Base-by-base conservation (phyloP, 148 eudicot species). In the Linanthus parryae region DNA sequence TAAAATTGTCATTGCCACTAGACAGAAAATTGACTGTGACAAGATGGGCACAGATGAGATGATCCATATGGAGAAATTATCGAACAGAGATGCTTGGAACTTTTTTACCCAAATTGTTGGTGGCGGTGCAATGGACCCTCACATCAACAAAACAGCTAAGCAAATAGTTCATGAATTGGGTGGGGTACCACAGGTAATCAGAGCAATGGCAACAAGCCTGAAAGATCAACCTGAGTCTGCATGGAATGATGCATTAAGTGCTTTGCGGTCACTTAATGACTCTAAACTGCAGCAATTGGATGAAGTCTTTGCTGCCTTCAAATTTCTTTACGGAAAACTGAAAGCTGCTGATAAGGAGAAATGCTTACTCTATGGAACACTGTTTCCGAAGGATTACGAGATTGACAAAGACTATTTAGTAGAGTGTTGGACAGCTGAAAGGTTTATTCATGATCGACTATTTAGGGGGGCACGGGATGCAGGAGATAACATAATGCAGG, bases 361-460 rank as follows among this genome's bases (percentile, higher is more conserved):
- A 17, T 59, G 72, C 51, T 54, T 66, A 46, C 14, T 59, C 0
- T 66, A 66, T 18, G 59, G 54, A 15, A 58, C 71, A 52, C 52
- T 58, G 18, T 67, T 67, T 48, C 72, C 66, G 0, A 54, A 61
- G 12, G 72, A 67, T 25, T 47, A 60, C 59, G 61, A 67, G 45
- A 54, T 67, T 41, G 54, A 54, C 29, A 49, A 25, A 21, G 65
- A 67, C 42, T 61, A 67, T 34, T 48, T 67, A 41, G 41, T 67
- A 0, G 72, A 67, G 44, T 60, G 66, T 34, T 67, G 72, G 72
- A 60, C 31, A 59, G 61, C 65, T 31, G 72, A 67, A 42, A 49
- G 27, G 15, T 57, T 67, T 2, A 47, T 67, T 40, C 30, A 0
- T 20, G 50, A 11, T 54, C 56, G 60, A 50, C 28, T 61, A 8